phyloP scores from a whole-genome alignment of 805 yeast species.

The Saccharomyces eubayanus region DNA sequence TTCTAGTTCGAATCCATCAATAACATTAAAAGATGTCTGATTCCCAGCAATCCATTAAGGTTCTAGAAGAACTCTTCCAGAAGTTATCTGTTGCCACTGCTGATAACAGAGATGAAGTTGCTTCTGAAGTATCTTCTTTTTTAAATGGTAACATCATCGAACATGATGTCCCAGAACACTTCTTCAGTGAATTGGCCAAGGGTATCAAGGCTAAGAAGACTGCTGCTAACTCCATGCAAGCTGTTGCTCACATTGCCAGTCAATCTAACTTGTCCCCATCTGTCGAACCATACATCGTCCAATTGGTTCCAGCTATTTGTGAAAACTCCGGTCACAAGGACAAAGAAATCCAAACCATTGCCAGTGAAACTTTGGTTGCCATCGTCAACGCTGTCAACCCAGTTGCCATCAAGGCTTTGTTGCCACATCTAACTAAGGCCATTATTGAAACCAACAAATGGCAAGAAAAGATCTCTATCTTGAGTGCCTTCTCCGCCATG shows the following conservation, averaged over 20 bases:
- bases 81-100: conserved; percentile 82
- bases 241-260: conserved; percentile 78
- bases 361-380: conserved; percentile 67
- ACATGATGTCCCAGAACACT: conserved; percentile 91
- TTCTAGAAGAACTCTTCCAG: conserved; percentile 86
- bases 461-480: conserved; percentile 93
- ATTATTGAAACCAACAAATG: conserved; percentile 78
- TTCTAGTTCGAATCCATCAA: conserved; percentile 10
- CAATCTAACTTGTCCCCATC: conserved; percentile 74
- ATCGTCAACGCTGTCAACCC: conserved; percentile 83
- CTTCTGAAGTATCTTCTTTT: conserved; percentile 84
- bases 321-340: conserved; percentile 87
- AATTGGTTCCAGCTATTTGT: conserved; percentile 60
- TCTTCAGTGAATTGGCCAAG: conserved; percentile 68
- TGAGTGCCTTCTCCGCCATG: conserved; percentile 74
- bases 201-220: conserved; percentile 78
- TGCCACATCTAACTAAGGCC: conserved; percentile 69
- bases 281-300: conserved; percentile 92
- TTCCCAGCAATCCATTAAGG: conserved; percentile 49
- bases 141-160: conserved; percentile 95
- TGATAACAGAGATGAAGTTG: conserved; percentile 78
- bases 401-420: conserved; percentile 79
- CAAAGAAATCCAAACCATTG: conserved; percentile 62
- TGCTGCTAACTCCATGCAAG: conserved; percentile 73
- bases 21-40: conserved; percentile 35